Conservation (phyloP, 2,329 filamentous ascomycete species). For the Lizonia empirigonia region DNA sequence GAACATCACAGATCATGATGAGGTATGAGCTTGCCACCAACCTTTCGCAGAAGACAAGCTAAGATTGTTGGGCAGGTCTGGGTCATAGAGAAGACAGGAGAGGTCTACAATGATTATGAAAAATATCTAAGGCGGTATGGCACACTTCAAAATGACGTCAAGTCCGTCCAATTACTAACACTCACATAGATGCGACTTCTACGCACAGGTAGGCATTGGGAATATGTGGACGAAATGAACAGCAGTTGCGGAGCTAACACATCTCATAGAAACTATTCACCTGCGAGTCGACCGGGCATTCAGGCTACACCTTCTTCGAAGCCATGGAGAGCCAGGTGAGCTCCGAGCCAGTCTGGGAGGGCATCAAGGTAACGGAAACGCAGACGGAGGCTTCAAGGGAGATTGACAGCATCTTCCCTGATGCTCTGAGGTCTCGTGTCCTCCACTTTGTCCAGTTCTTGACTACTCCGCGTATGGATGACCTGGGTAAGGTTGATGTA, state of each 20-base stretch:
- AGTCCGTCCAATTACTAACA: constrained; percentile 22
- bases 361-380: constrained; percentile 37
- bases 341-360: constrained; percentile 36
- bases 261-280: constrained; percentile 77
- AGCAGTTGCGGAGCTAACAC: constrained; percentile 26
- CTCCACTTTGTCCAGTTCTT: constrained; percentile 90
- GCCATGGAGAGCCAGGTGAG: constrained; percentile 88
- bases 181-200: constrained; percentile 79
- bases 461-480: constrained; percentile 82
- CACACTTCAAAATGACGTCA: constrained; percentile 27
- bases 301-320: constrained; percentile 88
- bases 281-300: constrained; percentile 94
- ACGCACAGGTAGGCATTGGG: constrained; percentile 72
- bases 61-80: constrained; percentile 69
- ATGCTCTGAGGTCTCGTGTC: constrained; percentile 87
- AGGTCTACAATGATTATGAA: constrained; percentile 88
- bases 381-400: constrained; percentile 73
- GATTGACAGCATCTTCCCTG: constrained; percentile 90
- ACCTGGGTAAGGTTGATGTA: constrained; percentile 60
- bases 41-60: constrained; percentile 23
- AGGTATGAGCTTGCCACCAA: constrained; percentile 63
- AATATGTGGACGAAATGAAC: neutral
- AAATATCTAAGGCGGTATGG: constrained; percentile 81
- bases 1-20: constrained; percentile 78
- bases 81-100: constrained; percentile 87